These are phyloP conservation scores for Spirogloea muscicola DNA, from an alignment of 139 green algal genomes.

Conservation along the genomic window DNA sequence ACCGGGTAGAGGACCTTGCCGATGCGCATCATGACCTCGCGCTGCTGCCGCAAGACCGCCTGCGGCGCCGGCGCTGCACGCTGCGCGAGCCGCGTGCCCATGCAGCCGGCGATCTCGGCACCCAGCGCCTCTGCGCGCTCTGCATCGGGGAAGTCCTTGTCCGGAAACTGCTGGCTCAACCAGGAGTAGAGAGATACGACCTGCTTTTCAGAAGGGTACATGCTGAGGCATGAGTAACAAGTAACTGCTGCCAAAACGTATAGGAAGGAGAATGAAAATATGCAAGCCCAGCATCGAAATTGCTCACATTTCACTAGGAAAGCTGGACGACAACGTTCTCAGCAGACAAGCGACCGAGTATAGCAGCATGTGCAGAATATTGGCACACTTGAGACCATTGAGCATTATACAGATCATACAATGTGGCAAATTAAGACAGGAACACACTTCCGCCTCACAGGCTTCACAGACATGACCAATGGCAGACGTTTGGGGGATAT, in stretches of 20 bases:
- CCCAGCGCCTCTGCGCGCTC: too few relatives aligned
- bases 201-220: too few relatives aligned
- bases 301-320: background rate
- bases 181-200: slow-evolving; percentile 22
- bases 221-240: too few relatives aligned
- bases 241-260: background rate
- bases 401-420: too few relatives aligned
- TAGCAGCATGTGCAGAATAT: too few relatives aligned
- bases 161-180: slow-evolving; percentile 13
- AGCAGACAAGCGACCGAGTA: background rate
- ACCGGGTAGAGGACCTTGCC: too few relatives aligned
- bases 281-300: background rate
- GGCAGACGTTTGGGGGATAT: background rate
- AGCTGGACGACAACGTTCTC: background rate
- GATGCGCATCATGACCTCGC: too few relatives aligned
- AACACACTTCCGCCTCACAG: background rate
- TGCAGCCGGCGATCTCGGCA: too few relatives aligned
- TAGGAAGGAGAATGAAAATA: background rate
- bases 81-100: too few relatives aligned
- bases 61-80: too few relatives aligned
- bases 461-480: background rate
- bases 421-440: background rate
- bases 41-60: too few relatives aligned
- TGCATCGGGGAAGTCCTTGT: slow-evolving; percentile 11
- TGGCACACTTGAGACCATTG: too few relatives aligned